These are phyloP conservation scores for Sporopachydermia quercuum DNA, from an alignment of 805 yeast genomes.

Conservation along the genomic window DNA sequence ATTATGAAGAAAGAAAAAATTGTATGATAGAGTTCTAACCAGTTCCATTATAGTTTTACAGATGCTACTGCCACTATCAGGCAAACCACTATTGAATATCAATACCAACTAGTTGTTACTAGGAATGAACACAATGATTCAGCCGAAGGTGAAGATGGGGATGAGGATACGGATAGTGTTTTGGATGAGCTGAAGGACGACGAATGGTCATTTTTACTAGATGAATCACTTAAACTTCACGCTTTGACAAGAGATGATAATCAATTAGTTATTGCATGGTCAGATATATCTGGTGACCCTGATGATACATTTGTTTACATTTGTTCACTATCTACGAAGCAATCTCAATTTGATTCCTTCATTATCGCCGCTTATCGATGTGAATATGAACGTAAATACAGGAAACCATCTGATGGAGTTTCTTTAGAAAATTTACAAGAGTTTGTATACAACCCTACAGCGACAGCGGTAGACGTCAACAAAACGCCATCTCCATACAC, in stretches of 20 bases:
- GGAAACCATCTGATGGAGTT: slow-evolving; percentile 31
- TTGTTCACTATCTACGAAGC: slow-evolving; percentile 43
- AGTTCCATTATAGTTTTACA: slow-evolving; percentile 40
- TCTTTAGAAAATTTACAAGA: slow-evolving; percentile 36
- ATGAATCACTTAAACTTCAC: slow-evolving; percentile 41
- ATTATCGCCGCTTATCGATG: slow-evolving; percentile 47
- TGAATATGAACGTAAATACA: slow-evolving; percentile 63
- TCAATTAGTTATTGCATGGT: slow-evolving; percentile 55
- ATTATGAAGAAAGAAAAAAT: neutral
- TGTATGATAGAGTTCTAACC: neutral
- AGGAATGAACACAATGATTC: slow-evolving; percentile 38
- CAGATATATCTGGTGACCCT: slow-evolving; percentile 68
- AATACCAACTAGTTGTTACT: slow-evolving; percentile 59
- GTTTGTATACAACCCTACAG: slow-evolving; percentile 26
- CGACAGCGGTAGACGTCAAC: neutral
- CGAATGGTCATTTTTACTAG: slow-evolving; percentile 59
- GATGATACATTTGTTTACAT: slow-evolving; percentile 78
- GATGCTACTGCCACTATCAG: slow-evolving; percentile 68
- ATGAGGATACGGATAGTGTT: slow-evolving; percentile 14
- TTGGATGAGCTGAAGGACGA: slow-evolving; percentile 28
- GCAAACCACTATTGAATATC: slow-evolving; percentile 47
- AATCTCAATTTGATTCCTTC: slow-evolving; percentile 22
- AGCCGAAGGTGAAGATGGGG: slow-evolving; percentile 25
- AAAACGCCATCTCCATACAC: neutral
- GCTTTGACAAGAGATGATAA: slow-evolving; percentile 37